Evolutionary conservation across 768 basidiomycete species (phyloP).

Genomic region (Collybia sp.): DNA sequence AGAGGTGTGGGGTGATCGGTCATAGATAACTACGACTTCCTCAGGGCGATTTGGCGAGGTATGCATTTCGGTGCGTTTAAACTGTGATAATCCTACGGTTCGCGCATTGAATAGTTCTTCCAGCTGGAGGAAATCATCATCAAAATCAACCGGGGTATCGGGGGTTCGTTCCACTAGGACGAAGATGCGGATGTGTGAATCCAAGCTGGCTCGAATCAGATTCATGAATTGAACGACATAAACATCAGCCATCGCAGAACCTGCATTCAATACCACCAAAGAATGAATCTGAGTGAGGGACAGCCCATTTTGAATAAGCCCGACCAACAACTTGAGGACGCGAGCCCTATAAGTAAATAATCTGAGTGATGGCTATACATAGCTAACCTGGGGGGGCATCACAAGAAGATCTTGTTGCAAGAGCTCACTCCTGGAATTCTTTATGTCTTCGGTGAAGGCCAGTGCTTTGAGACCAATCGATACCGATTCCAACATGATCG

Average conservation of each 20-base stretch:
- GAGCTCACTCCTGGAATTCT: slow-evolving; percentile 7
- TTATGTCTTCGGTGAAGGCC: no score
- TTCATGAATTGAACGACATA: slow-evolving; percentile 40
- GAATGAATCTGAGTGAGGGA: slow-evolving; percentile 38
- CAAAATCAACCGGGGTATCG: slow-evolving; percentile 19
- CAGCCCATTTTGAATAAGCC: slow-evolving; percentile 29
- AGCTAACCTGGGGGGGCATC: slow-evolving; percentile 33
- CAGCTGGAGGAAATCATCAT: slow-evolving; percentile 30
- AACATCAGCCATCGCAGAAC: slow-evolving; percentile 5
- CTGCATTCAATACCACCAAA: slow-evolving; percentile 39
- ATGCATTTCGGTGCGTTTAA: slow-evolving; percentile 24
- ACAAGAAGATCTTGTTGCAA: slow-evolving; percentile 31
- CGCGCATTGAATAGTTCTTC: slow-evolving; percentile 34
- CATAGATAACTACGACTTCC: slow-evolving; percentile 55
- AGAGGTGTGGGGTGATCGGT: slow-evolving; percentile 22
- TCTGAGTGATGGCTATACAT: neutral
- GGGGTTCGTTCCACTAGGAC: slow-evolving; percentile 26
- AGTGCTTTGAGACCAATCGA: no score
- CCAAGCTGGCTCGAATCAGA: slow-evolving; percentile 20
- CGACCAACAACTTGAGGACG: slow-evolving; percentile 30
- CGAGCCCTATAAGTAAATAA: neutral
- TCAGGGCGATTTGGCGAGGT: slow-evolving; percentile 33
- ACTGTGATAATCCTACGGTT: slow-evolving; percentile 29
- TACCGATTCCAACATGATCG: no score
- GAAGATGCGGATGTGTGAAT: slow-evolving; percentile 38